phyloP scores from a whole-genome alignment of 139 green algal species.

The Closterium sp. region DNA sequence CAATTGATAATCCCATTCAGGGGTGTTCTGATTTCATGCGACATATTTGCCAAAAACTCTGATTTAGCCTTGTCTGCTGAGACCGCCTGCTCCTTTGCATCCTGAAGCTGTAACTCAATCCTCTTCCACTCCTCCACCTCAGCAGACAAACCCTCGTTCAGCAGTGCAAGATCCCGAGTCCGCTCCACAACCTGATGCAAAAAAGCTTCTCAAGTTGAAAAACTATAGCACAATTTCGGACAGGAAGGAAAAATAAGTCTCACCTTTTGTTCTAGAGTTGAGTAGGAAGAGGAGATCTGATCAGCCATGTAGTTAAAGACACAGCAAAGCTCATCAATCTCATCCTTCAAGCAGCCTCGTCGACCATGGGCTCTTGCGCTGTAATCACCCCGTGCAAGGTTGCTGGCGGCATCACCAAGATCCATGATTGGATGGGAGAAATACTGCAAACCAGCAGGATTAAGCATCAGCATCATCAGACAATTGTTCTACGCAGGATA shows the following conservation, averaged over 20 bases:
- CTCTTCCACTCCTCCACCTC: background rate
- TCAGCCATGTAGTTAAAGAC: constrained; percentile 44
- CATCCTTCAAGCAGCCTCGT: constrained; percentile 2
- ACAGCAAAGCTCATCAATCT: constrained; percentile 23
- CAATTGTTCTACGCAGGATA: too few relatives aligned
- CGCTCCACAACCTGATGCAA: background rate
- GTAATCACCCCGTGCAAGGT: background rate
- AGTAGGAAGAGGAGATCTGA: constrained; percentile 12
- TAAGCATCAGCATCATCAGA: background rate
- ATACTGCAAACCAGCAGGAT: background rate
- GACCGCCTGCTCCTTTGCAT: background rate
- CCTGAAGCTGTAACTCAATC: constrained; percentile 1
- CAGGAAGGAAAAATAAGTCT: background rate
- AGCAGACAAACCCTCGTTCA: background rate
- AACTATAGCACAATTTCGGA: background rate
- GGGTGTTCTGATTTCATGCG: constrained; percentile 17
- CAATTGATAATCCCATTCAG: constrained; percentile 25
- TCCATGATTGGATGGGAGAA: background rate
- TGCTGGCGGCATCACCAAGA: background rate
- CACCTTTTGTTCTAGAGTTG: constrained; percentile 32
- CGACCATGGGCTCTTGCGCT: background rate
- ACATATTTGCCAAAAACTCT: constrained; percentile 18
- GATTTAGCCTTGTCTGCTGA: constrained; percentile 19
- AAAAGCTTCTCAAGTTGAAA: background rate
- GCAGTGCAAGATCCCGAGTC: background rate